Percentiles rank a stretch among this genome's conserved stretches.
phyloP scores from a whole-genome alignment of 2,329 filamentous ascomycete species.

The Penicillium sp. region DNA sequence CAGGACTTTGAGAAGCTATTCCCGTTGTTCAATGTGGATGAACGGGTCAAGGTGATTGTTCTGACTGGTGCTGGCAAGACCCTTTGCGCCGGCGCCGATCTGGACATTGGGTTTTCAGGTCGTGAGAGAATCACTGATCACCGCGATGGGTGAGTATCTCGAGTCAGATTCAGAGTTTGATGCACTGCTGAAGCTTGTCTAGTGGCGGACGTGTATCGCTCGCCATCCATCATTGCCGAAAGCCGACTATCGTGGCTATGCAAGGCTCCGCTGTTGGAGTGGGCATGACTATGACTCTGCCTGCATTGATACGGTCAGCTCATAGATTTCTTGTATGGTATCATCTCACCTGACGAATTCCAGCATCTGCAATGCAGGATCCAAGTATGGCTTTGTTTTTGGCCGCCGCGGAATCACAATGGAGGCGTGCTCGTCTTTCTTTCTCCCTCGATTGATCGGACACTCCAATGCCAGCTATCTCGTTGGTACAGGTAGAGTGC shows the following conservation, averaged over 20 bases:
- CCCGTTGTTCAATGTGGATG: slow-evolving; percentile 46
- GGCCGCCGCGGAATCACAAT: slow-evolving; percentile 62
- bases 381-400: slow-evolving; percentile 71
- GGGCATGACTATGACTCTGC: slow-evolving; percentile 55
- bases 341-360: neutral
- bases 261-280: slow-evolving; percentile 54
- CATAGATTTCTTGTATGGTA: neutral
- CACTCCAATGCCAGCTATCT: slow-evolving; percentile 30
- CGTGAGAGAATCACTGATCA: slow-evolving; percentile 45
- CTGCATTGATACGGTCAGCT: slow-evolving; percentile 46
- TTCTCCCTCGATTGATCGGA: slow-evolving; percentile 65
- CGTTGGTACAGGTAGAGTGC: slow-evolving; percentile 60
- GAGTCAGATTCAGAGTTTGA: neutral
- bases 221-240: slow-evolving; percentile 53
- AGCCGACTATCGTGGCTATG: slow-evolving; percentile 52
- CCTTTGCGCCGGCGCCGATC: slow-evolving; percentile 52
- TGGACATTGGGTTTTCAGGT: slow-evolving; percentile 48
- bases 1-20: slow-evolving; percentile 38
- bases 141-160: slow-evolving; percentile 46
- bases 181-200: slow-evolving; percentile 17
- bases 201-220: slow-evolving; percentile 36
- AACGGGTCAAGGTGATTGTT: slow-evolving; percentile 51
- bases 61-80: slow-evolving; percentile 47
- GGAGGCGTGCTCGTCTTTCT: slow-evolving; percentile 67
- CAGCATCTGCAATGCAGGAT: slow-evolving; percentile 50